phyloP scores from a whole-genome alignment of 805 yeast genomes.

The Jamesozyma lodderae region DNA sequence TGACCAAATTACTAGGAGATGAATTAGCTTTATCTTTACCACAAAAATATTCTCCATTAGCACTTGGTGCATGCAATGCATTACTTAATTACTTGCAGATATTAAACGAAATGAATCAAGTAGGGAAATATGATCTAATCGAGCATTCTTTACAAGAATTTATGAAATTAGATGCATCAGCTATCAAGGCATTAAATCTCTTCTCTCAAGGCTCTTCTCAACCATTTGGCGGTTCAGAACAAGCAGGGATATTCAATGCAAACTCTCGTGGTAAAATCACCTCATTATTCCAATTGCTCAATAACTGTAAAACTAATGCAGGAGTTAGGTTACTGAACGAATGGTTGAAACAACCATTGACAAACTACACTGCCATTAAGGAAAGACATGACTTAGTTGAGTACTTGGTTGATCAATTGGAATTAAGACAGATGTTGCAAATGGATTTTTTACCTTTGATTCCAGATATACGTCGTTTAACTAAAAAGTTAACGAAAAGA shows the following conservation, averaged over 20 bases:
- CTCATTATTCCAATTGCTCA: slow-evolving; percentile 74
- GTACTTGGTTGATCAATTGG: slow-evolving; percentile 58
- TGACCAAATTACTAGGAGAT: slow-evolving; percentile 57
- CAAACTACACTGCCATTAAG: slow-evolving; percentile 48
- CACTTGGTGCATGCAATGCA: slow-evolving; percentile 37
- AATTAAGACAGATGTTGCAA: slow-evolving; percentile 54
- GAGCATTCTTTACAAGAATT: slow-evolving; percentile 67
- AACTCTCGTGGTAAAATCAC: slow-evolving; percentile 33
- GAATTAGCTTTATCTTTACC: slow-evolving; percentile 31
- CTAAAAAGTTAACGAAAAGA: slow-evolving; percentile 51
- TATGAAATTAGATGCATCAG: slow-evolving; percentile 87
- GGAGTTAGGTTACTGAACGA: slow-evolving; percentile 82
- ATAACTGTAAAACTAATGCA: slow-evolving; percentile 81
- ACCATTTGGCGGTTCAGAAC: slow-evolving; percentile 12
- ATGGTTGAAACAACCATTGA: slow-evolving; percentile 94
- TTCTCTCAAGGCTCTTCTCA: slow-evolving; percentile 45
- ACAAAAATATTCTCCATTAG: slow-evolving; percentile 19
- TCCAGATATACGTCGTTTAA: slow-evolving; percentile 74
- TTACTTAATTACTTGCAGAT: slow-evolving; percentile 60
- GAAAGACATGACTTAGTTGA: slow-evolving; percentile 72
- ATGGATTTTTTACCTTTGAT: slow-evolving; percentile 59
- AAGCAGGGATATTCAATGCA: slow-evolving; percentile 1
- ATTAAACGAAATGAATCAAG: slow-evolving; percentile 45
- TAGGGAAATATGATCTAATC: slow-evolving; percentile 47
- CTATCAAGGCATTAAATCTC: slow-evolving; percentile 77